These are phyloP conservation scores for Tylopilus rubrobrunneus DNA, from an alignment of 768 basidiomycete species.

Conservation along the genomic window DNA sequence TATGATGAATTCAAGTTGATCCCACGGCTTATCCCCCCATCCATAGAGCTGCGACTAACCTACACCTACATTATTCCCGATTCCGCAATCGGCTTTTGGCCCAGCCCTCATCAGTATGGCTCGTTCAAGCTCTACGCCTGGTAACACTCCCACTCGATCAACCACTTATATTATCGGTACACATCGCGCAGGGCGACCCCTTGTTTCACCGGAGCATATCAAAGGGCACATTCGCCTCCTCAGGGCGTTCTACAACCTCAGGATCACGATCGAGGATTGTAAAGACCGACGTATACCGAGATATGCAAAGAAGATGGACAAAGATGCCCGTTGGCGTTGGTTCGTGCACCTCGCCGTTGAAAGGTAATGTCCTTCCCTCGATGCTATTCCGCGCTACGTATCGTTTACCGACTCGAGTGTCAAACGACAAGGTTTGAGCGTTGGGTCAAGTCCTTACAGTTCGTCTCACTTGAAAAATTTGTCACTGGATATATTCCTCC, in stretches of 20 bases:
- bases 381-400: neutral
- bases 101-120: neutral
- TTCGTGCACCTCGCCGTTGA: constrained; percentile 38
- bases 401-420: neutral
- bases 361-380: constrained; percentile 21
- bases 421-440: constrained; percentile 30
- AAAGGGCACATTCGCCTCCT: constrained; percentile 35
- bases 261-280: constrained; percentile 26
- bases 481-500: constrained; percentile 30
- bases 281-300: constrained; percentile 27
- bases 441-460: constrained; percentile 28
- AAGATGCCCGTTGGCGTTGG: constrained; percentile 35
- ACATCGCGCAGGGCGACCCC: constrained; percentile 16
- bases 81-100: neutral
- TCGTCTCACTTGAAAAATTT: constrained; percentile 25
- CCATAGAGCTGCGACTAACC: neutral
- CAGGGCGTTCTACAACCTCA: constrained; percentile 30
- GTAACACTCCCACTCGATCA: neutral
- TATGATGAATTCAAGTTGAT: neutral
- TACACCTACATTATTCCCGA: neutral
- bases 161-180: constrained; percentile 20
- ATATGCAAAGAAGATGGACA: constrained; percentile 23
- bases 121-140: neutral
- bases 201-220: constrained; percentile 32
- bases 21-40: constrained; percentile 4